A percentile compares a stretch with the other conserved stretches of the same genome.
These are phyloP conservation scores for Hansenula sp. DNA, from an alignment of 1,139 yeast species.

Conservation along the genomic window DNA sequence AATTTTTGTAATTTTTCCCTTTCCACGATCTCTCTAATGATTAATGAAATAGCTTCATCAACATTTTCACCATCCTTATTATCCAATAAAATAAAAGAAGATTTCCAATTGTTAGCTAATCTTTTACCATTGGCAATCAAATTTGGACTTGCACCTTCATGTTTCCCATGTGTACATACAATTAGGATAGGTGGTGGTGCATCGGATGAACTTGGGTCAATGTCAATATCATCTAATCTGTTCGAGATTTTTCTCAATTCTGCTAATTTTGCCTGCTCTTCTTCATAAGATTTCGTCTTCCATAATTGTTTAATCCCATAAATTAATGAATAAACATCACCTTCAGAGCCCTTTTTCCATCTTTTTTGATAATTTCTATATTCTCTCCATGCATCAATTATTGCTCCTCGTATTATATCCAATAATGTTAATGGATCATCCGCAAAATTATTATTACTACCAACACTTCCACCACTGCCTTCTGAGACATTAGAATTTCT, in stretches of 20 bases:
- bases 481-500: constrained; percentile 1
- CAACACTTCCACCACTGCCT: not conserved
- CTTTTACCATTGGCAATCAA: constrained; percentile 52
- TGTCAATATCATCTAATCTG: constrained; percentile 22
- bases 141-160: constrained; percentile 53
- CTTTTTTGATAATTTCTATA: constrained; percentile 47
- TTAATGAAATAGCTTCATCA: constrained; percentile 51
- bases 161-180: constrained; percentile 57
- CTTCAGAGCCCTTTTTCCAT: constrained; percentile 63
- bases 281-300: constrained; percentile 33
- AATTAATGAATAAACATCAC: constrained; percentile 59
- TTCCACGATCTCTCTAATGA: constrained; percentile 59
- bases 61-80: constrained; percentile 42
- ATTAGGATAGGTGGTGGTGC: constrained; percentile 67
- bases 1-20: constrained; percentile 29
- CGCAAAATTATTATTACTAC: constrained; percentile 4
- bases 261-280: constrained; percentile 15
- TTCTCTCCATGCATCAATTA: constrained; percentile 74
- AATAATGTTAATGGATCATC: constrained; percentile 41
- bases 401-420: constrained; percentile 46
- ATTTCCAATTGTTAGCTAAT: constrained; percentile 56
- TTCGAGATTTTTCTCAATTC: constrained; percentile 19
- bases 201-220: constrained; percentile 45
- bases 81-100: constrained; percentile 62
- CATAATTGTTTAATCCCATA: constrained; percentile 55